Evolutionary conservation across 192 early-diverging fungal species (phyloP).

Genomic region (Podila verticillata): DNA sequence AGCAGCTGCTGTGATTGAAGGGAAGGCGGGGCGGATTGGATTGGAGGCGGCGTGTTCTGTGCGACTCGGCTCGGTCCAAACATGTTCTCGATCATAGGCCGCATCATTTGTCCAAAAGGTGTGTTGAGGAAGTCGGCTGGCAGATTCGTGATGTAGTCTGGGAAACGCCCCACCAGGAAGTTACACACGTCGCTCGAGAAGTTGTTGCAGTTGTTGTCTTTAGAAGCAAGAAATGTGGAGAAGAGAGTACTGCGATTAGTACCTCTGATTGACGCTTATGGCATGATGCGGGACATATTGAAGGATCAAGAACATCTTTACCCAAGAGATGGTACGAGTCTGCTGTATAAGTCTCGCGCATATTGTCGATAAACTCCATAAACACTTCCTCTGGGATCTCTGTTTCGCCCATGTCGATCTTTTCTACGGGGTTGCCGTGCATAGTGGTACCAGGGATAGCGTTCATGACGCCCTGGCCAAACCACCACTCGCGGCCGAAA

Average conservation of each 20-base stretch:
- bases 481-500: conserved; percentile 81
- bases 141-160: conserved; percentile 76
- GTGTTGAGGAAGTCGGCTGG: conserved; percentile 74
- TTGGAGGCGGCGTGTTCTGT: not conserved
- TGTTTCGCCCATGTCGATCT: conserved; percentile 82
- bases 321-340: conserved; percentile 85
- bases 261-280: too few relatives aligned
- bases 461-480: conserved; percentile 78
- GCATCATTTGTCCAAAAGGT: conserved; percentile 69
- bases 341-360: conserved; percentile 63
- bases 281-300: too few relatives aligned
- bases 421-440: conserved; percentile 74
- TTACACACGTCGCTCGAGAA: conserved; percentile 82
- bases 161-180: conserved; percentile 82
- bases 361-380: conserved; percentile 72
- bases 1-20: conserved; percentile 22
- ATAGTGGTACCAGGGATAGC: conserved; percentile 59
- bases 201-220: conserved; percentile 88
- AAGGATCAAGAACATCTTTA: not conserved
- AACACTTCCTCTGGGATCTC: conserved; percentile 76
- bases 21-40: not conserved
- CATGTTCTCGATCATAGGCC: conserved; percentile 74
- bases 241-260: not conserved
- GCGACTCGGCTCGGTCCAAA: conserved; percentile 63
- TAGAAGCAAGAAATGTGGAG: not conserved